Percentiles rank a stretch among this genome's conserved stretches.
phyloP scores from a whole-genome alignment of 139 green algal species.

The Chlamydomonas eustigma region DNA sequence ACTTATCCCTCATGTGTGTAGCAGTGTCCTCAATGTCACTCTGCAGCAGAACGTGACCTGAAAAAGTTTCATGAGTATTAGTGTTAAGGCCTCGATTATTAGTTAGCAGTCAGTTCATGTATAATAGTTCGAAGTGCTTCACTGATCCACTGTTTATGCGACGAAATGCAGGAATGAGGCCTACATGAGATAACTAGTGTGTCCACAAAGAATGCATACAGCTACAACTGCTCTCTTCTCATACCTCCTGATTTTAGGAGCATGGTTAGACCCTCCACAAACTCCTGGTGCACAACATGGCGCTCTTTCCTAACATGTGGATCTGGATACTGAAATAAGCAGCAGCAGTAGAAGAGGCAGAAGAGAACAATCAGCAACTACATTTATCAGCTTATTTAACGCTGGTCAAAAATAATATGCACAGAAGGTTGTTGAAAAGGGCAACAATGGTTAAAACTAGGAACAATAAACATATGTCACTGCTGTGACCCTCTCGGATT shows the following conservation, averaged over 20 bases:
- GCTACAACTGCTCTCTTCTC: neutral
- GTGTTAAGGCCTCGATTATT: neutral
- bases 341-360: neutral
- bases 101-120: neutral
- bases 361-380: neutral
- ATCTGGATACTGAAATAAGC: slow-evolving; percentile 70
- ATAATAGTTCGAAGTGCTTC: neutral
- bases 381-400: too few relatives aligned
- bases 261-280: slow-evolving; percentile 39
- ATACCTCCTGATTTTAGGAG: slow-evolving; percentile 35
- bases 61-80: neutral
- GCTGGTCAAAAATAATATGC: too few relatives aligned
- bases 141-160: neutral
- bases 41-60: slow-evolving; percentile 23
- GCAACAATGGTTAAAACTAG: too few relatives aligned
- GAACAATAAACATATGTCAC: neutral
- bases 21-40: slow-evolving; percentile 25
- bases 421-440: too few relatives aligned
- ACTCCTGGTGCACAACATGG: slow-evolving; percentile 60
- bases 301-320: slow-evolving; percentile 80
- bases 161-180: neutral
- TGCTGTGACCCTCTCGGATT: neutral
- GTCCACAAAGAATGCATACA: neutral
- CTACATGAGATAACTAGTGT: too few relatives aligned
- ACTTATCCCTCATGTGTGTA: slow-evolving; percentile 25